Evolutionary conservation across 345 rosid species (phyloP), one percentile per base, ranked within the genome.

Genomic region (Garcia nutans): DNA sequence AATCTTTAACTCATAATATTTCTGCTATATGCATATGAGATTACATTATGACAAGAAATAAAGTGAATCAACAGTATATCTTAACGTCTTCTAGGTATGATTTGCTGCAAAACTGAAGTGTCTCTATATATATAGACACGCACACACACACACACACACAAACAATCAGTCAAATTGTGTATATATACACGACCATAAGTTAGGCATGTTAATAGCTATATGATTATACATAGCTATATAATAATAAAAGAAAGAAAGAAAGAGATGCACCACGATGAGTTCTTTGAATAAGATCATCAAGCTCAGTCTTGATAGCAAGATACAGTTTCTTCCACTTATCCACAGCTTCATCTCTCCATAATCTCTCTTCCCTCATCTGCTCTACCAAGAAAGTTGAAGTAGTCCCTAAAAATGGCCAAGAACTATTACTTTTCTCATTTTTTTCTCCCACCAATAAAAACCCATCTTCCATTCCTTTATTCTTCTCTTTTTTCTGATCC

Each of bases 281-380:
- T 68, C 76, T 86, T 73, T 88, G 92, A 58, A 93, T 86, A 76
- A 93, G 93, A 75, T 91, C 84, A 77, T 93, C 96, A 77, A 93
- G 94, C 93, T 93, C 96, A 26, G 74, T 81, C 85, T 89, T 93
- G 80, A 93, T 91, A 78, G 96, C 87, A 56, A 89, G 92, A 61
- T 93, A 93, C 44, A 93, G 91, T 23, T 82, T 89, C 84, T 93
- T 93, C 97, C 97, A 93, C 68, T 85, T 89, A 78, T 89, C 93
- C 58, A 86, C 93, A 22, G 94, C 90, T 62, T 89, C 92, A 73
- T 93, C 96, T 50, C 93, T 72, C 75, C 86, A 68, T 0, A 88
- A 85, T 72, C 92, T 91, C 82, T 93, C 97, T 82, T 87, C 79
- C 77, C 81, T 81, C 90, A 86, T 89, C 72, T 82, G 89, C 84